A percentile compares a stretch with the other conserved stretches of the same genome.
These are phyloP conservation scores for Gynochthodes officinalis DNA, from an alignment of 257 asterid species.

Conservation along the genomic window DNA sequence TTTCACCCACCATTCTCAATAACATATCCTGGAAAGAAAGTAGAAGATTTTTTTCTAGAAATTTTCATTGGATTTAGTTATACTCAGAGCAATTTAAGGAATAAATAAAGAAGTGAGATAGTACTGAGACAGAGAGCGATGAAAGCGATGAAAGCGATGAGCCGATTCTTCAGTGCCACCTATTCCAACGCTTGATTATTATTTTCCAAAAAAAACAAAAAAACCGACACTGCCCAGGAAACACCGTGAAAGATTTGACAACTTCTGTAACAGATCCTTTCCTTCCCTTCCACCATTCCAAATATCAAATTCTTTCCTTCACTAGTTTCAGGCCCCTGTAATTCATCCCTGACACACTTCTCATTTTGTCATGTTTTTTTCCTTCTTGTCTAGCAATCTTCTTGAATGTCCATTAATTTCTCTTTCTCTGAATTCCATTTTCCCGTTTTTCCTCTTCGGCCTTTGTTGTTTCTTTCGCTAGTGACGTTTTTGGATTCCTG, in stretches of 20 bases:
- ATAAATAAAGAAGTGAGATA: no score
- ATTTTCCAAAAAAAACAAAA: no score
- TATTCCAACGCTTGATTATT: neutral
- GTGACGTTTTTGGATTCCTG: neutral
- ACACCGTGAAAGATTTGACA: neutral
- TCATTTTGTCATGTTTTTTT: no score
- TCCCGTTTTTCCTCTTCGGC: neutral
- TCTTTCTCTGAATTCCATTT: neutral
- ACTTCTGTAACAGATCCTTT: neutral
- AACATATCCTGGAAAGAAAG: no score
- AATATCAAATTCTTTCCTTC: no score
- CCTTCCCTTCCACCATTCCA: no score
- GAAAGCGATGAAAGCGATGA: no score
- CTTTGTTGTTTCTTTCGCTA: neutral
- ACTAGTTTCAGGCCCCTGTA: no score
- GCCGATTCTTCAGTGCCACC: constrained; percentile 3
- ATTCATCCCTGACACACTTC: neutral
- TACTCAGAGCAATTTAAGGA: no score
- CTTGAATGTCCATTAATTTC: neutral
- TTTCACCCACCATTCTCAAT: no score
- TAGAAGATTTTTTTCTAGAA: no score
- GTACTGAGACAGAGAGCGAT: neutral
- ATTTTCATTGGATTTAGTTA: no score
- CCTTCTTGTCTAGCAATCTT: neutral
- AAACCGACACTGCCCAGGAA: neutral